phyloP scores from a whole-genome alignment of 2,329 filamentous ascomycete genomes.

The Trichoderma sp. region DNA sequence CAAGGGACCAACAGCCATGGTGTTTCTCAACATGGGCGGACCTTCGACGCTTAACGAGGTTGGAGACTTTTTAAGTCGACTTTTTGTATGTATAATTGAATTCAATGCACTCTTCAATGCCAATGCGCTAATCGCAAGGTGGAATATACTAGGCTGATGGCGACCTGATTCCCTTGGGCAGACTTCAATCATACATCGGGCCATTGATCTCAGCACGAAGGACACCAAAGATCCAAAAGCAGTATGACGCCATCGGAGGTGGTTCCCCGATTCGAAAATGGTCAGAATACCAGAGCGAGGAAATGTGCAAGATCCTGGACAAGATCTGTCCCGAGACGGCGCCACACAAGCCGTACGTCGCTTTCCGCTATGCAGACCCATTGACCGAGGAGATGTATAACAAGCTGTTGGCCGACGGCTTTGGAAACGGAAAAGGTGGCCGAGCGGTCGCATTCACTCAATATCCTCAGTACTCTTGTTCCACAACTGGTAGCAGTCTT shows the following conservation, averaged over 20 bases:
- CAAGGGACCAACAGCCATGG: slow-evolving; percentile 90
- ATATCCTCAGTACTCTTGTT: slow-evolving; percentile 98
- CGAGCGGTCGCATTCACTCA: slow-evolving; percentile 96
- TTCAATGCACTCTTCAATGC: background rate
- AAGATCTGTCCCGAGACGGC: slow-evolving; percentile 87
- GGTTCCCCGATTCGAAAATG: slow-evolving; percentile 98
- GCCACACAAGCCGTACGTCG: slow-evolving; percentile 95
- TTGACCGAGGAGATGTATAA: slow-evolving; percentile 93
- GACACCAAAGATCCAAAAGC: slow-evolving; percentile 94
- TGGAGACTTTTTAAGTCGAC: slow-evolving; percentile 78
- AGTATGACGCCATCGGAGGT: slow-evolving; percentile 92
- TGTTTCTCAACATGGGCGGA: slow-evolving; percentile 98
- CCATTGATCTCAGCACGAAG: slow-evolving; percentile 80
- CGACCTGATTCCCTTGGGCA: slow-evolving; percentile 93
- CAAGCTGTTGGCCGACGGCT: slow-evolving; percentile 79
- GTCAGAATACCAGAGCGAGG: slow-evolving; percentile 88
- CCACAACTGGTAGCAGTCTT: slow-evolving; percentile 90
- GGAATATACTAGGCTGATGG: slow-evolving; percentile 67
- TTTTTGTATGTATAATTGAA: slow-evolving; percentile 67
- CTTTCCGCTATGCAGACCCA: slow-evolving; percentile 91
- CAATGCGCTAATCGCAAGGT: background rate
- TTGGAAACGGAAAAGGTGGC: slow-evolving; percentile 84
- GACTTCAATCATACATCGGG: slow-evolving; percentile 85
- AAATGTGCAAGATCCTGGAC: slow-evolving; percentile 98
- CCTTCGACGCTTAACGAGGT: slow-evolving; percentile 87